Base-by-base conservation (phyloP, 176 grass and related monocot genomes). In the Juncus inflexus region DNA sequence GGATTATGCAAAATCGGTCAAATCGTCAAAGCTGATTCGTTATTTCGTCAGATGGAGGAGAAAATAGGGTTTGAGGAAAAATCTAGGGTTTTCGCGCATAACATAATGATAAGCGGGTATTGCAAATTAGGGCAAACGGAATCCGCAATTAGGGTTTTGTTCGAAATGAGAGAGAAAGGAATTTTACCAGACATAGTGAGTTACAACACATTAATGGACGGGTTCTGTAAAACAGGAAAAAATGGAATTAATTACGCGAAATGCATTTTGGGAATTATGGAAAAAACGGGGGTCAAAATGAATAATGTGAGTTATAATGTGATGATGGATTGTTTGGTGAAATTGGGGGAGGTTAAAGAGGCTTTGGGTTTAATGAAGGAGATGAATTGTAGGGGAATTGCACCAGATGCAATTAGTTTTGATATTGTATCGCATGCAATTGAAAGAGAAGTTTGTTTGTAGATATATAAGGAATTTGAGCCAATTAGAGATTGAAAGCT, bases 1-100 rank as follows among this genome's bases (percentile, higher is more conserved):
- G 84, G 87, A 72, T 90, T 83, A 56, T 88, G 87, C 66, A 88
- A 83, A 79, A 90, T 82, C 43, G 75, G 76, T 68, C 82, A 81
- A 62, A 78, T 88, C 28, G 81, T 83, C 36, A 83, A 83, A 64
- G 87, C 87, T 49, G 84, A 90, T 55, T 73, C 65, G 60, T 19
- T 83, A 3, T 50, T 87, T 39, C 77, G 66, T 57, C 84, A 84
- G 76, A 54, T 87, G 50, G 86, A 90, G 79, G 75, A 87, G 43
- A 9, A 47, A 47, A 6, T 47, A 47, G 43, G 6, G 2, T 47
- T 47, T 9, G 43, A 47, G 43, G 43, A 47, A 47, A 47, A 47
- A 47, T 47, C 43, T 47, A 35, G 47, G 68, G 56, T 71, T 37
- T 60, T 78, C 60, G 38, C 52, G 2, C 74, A 78, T 71, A 78